Conservation (phyloP, 805 yeast genomes). For the Dipodascus geniculatus region DNA sequence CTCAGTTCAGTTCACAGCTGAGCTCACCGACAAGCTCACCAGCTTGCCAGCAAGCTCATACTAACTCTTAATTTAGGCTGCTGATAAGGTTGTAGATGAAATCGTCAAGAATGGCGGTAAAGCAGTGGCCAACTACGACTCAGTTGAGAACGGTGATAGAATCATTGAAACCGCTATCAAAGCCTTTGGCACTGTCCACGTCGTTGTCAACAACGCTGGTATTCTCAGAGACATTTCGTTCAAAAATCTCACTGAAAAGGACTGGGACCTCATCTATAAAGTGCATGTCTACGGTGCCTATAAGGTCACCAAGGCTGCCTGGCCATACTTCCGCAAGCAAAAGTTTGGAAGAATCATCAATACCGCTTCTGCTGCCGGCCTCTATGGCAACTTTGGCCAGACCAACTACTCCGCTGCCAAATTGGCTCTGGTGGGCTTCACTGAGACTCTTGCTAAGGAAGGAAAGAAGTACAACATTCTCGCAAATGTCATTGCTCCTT, state of each 20-base stretch:
- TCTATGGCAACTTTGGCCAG: conserved; percentile 95
- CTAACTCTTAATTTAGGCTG: conserved; percentile 42
- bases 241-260: conserved; percentile 73
- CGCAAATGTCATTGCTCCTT: conserved; percentile 83
- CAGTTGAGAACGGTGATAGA: conserved; percentile 74
- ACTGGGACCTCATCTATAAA: conserved; percentile 66
- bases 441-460: conserved; percentile 92
- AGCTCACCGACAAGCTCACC: no score
- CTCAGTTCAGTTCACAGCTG: no score
- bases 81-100: conserved; percentile 82
- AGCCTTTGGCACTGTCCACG: conserved; percentile 78
- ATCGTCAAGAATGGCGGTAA: conserved; percentile 64
- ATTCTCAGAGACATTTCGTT: conserved; percentile 80
- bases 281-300: conserved; percentile 92
- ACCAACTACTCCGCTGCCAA: conserved; percentile 93
- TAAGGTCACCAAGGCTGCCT: conserved; percentile 76
- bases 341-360: conserved; percentile 80
- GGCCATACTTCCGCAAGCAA: conserved; percentile 82
- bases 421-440: conserved; percentile 77
- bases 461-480: conserved; percentile 75
- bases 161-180: conserved; percentile 79
- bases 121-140: conserved; percentile 92
- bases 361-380: conserved; percentile 96
- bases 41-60: not conserved
- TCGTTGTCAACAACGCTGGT: conserved; percentile 90